Conservation (phyloP, 805 yeast species). For the Pichia rugopelliculosa region DNA sequence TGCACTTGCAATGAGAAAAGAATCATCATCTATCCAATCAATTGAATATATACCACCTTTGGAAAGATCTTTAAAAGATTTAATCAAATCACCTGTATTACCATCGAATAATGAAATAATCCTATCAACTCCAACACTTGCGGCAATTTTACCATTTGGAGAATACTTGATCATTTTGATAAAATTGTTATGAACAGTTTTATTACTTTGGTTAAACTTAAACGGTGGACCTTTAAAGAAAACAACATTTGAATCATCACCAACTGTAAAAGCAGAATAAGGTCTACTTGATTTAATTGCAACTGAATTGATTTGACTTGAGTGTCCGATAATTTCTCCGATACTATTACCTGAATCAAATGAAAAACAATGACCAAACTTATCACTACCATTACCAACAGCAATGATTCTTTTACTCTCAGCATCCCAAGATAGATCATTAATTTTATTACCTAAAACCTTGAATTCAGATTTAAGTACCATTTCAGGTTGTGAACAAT, state of each 20-base stretch:
- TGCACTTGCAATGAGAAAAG: constrained; percentile 78
- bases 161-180: constrained; percentile 77
- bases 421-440: constrained; percentile 85
- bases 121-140: constrained; percentile 83
- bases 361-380: constrained; percentile 86
- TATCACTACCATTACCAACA: constrained; percentile 90
- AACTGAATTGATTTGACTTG: constrained; percentile 76
- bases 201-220: constrained; percentile 65
- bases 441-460: constrained; percentile 72
- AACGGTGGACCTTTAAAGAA: constrained; percentile 92
- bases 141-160: constrained; percentile 67
- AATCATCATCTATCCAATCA: constrained; percentile 54
- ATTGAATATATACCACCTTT: constrained; percentile 77
- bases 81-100: constrained; percentile 66
- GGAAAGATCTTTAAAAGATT: constrained; percentile 46
- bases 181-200: constrained; percentile 71
- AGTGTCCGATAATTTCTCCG: constrained; percentile 93
- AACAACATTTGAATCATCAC: constrained; percentile 81
- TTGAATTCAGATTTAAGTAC: constrained; percentile 67
- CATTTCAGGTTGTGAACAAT: constrained; percentile 47
- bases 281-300: constrained; percentile 83
- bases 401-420: constrained; percentile 83
- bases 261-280: constrained; percentile 84
- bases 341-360: constrained; percentile 95
- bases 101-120: constrained; percentile 77